Base-by-base conservation (phyloP, 805 yeast genomes). In the Barnettozyma siamensis region DNA sequence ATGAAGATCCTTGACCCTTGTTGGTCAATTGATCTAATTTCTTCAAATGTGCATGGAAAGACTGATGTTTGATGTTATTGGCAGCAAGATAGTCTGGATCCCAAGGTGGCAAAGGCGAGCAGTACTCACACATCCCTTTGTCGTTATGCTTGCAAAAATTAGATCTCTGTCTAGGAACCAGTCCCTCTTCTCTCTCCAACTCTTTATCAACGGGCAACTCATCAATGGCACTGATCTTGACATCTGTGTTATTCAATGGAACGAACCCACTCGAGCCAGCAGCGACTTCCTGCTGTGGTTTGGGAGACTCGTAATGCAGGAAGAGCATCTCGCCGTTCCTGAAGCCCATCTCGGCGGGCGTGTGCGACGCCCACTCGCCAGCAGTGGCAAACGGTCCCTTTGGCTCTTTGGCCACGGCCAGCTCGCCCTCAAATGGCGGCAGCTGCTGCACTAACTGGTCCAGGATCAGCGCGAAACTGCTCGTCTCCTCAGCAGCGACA, bases 101-200 rank as follows among this genome's bases (percentile, higher is more conserved):
- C 87, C 91, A 93, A 3, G 99, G 98, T 28, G 96, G 96, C 39
- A 93, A 65, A 0, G 98, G 96, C 27, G 94, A 79, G 60, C 98
- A 93, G 58, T 88, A 88, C 57, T 93, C 99, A 62, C 99, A 93
- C 98, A 93, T 93, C 2, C 98, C 99, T 53, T 82, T 83, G 30
- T 81, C 91, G 3, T 91, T 84, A 59, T 93, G 99, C 45, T 81
- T 76, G 62, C 99, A 91, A 46, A 88, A 66, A 2, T 60, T 53
- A 1, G 87, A 75, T 47, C 68, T 72, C 29, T 67, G 63, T 27
- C 99, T 72, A 23, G 71, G 62, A 42, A 93, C 87, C 41, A 83
- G 66, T 0, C 99, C 99, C 33, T 75, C 73, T 41, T 76, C 72
- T 23, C 67, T 69, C 38, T 83, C 89, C 27, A 89, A 67, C 10